Evolutionary conservation across 345 rosid genomes (phyloP).

Genomic region (Anacardium occidentale): DNA sequence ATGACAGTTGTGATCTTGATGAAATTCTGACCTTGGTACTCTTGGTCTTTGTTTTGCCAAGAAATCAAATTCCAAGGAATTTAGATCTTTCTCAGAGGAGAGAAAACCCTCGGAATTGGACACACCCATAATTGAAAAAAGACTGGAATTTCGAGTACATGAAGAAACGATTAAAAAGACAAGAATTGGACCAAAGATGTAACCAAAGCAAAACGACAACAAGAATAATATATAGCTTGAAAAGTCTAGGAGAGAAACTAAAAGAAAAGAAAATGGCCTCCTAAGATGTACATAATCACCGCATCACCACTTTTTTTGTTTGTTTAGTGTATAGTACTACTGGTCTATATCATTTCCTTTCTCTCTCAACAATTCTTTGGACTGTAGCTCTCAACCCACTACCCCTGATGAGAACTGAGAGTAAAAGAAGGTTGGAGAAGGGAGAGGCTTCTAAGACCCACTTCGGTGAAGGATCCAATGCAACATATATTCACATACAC

Average conservation of each 20-base stretch:
- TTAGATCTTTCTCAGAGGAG: constrained; percentile 45
- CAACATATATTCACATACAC: constrained; percentile 29
- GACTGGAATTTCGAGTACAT: constrained; percentile 29
- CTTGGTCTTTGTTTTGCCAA: constrained; percentile 18
- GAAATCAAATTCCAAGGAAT: constrained; percentile 44
- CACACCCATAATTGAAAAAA: constrained; percentile 29
- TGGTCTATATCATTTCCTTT: background rate
- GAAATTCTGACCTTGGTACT: constrained; percentile 26
- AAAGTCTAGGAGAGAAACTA: background rate
- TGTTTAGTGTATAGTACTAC: background rate
- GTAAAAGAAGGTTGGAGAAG: constrained; percentile 13
- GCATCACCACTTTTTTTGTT: constrained; percentile 15
- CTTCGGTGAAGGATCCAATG: constrained; percentile 90
- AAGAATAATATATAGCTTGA: background rate
- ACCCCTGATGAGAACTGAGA: constrained; percentile 5
- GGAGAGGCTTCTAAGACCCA: constrained; percentile 29
- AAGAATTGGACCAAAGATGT: background rate
- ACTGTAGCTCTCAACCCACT: constrained; percentile 30
- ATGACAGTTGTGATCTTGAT: constrained; percentile 25
- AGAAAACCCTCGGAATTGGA: constrained; percentile 41
- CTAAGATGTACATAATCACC: background rate
- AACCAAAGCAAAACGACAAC: background rate
- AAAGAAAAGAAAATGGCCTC: background rate
- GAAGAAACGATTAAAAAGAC: constrained; percentile 8
- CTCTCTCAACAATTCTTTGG: constrained; percentile 29